A percentile compares a stretch with the other conserved stretches of the same genome.
Conservation (phyloP, 352 stramenopile genomes). For the Peronospora belbahrii region DNA sequence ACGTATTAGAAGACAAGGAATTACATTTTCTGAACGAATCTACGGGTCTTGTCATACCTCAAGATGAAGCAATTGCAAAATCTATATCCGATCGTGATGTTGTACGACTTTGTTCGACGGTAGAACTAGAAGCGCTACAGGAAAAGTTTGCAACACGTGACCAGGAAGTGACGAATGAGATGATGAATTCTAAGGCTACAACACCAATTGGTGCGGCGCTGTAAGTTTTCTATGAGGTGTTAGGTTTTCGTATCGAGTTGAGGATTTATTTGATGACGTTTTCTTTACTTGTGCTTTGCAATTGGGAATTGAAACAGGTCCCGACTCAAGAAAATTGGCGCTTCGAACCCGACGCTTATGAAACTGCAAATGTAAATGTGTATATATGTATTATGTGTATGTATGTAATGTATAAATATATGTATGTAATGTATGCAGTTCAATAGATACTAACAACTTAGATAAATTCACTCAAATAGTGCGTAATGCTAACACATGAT, state of each 20-base stretch:
- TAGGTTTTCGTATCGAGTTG: not conserved
- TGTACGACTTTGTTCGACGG: constrained; percentile 51
- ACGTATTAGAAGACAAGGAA: constrained; percentile 28
- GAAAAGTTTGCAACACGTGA: constrained; percentile 63
- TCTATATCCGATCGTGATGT: constrained; percentile 67
- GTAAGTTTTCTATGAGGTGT: constrained; percentile 15
- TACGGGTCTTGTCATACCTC: constrained; percentile 55
- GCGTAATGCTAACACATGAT: no score
- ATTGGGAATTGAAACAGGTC: constrained; percentile 34
- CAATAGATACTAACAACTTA: no score
- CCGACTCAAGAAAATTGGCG: constrained; percentile 60
- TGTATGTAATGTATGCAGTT: no score
- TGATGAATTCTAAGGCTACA: constrained; percentile 46
- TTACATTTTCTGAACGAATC: constrained; percentile 75
- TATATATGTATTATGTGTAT: no score
- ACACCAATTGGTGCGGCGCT: constrained; percentile 51
- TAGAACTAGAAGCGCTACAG: constrained; percentile 53
- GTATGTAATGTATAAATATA: no score
- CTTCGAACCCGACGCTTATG: constrained; percentile 55
- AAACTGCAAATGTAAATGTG: constrained; percentile 70
- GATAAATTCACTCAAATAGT: no score
- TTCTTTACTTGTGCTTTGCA: not conserved
- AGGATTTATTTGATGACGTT: not conserved
- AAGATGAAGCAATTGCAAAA: constrained; percentile 42
- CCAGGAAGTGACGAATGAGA: constrained; percentile 46